These are phyloP conservation scores for Xylaria sp. DNA, from an alignment of 2,329 filamentous ascomycete species.

Conservation along the genomic window DNA sequence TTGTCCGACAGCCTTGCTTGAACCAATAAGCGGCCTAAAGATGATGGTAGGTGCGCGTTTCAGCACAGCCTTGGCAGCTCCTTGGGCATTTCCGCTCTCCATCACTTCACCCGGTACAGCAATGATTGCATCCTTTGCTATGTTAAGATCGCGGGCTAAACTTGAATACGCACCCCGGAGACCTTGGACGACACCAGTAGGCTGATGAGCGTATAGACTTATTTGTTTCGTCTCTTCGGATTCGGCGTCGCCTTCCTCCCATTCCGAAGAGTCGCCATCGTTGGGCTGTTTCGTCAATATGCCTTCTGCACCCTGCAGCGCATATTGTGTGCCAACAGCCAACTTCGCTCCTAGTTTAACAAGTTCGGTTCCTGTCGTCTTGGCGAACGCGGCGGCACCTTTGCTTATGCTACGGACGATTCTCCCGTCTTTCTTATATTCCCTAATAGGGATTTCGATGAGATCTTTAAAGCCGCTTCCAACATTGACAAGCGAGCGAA, in stretches of 20 bases:
- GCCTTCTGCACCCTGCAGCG: conserved; percentile 87
- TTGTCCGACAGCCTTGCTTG: conserved; percentile 87
- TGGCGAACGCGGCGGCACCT: conserved; percentile 88
- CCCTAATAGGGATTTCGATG: conserved; percentile 86
- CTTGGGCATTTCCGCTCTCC: conserved; percentile 83
- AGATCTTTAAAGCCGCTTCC: conserved; percentile 87
- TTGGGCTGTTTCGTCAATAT: conserved; percentile 67
- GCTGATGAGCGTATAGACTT: conserved; percentile 93
- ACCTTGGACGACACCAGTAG: conserved; percentile 86
- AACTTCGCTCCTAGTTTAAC: conserved; percentile 94
- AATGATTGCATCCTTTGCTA: conserved; percentile 90
- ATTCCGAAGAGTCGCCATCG: conserved; percentile 52
- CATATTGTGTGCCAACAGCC: conserved; percentile 93
- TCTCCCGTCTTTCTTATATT: conserved; percentile 94
- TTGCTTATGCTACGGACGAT: conserved; percentile 92
- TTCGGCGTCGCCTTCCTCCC: conserved; percentile 70
- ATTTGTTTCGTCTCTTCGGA: conserved; percentile 80
- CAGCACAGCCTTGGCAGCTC: conserved; percentile 80
- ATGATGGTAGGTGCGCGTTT: conserved; percentile 92
- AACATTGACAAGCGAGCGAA: conserved; percentile 91
- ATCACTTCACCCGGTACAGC: conserved; percentile 92
- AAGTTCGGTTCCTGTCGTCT: conserved; percentile 93
- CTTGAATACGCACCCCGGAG: conserved; percentile 84
- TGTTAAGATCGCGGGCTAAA: conserved; percentile 84
- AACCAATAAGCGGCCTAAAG: conserved; percentile 88